Evolutionary conservation across 2,329 filamentous ascomycete genomes (phyloP), one percentile per base, ranked within the genome.

Genomic region (Talaromyces sp.): DNA sequence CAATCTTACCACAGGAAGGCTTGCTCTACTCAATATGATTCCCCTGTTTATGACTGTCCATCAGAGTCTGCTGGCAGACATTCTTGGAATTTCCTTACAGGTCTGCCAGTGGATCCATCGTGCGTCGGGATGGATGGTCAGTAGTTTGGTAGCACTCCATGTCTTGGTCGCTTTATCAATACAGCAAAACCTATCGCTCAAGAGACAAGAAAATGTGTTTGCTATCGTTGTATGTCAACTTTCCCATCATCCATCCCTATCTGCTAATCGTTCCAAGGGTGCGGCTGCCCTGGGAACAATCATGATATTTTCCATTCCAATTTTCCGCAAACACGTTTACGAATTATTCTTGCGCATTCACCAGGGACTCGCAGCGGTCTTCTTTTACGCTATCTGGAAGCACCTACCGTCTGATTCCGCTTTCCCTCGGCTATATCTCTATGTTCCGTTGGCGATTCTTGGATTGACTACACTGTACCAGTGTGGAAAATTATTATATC

Each of bases 1-100:
- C 55, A 59, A 59, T 41, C 49, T 54, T 26, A 59, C 57, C 29
- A 63, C 66, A 19, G 64, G 63, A 57, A 61, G 62, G 43, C 60
- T 69, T 32, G 63, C 63, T 21, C 60, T 69, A 21, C 31, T 70
- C 14, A 69, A 69, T 57, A 32, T 69, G 55, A 58, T 64, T 17
- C 65, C 65, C 57, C 63, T 60, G 51, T 63, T 70, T 57, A 61
- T 54, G 14, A 49, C 60, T 24, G 60, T 62, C 41, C 65, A 70
- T 53, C 58, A 68, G 10, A 63, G 62, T 58, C 64, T 61, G 31
- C 57, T 68, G 24, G 62, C 64, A 52, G 59, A 67, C 49, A 41
- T 65, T 46, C 56, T 68, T 43, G 63, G 63, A n/a, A 64, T 69
- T 29, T 63, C 51, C 14, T 64, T 56, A 38, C 35, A 32, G 14